A percentile compares a stretch with the other conserved stretches of the same genome.
Evolutionary conservation across 1,284 basidiomycete species (phyloP).

Genomic region (Trichosporon inkin): DNA sequence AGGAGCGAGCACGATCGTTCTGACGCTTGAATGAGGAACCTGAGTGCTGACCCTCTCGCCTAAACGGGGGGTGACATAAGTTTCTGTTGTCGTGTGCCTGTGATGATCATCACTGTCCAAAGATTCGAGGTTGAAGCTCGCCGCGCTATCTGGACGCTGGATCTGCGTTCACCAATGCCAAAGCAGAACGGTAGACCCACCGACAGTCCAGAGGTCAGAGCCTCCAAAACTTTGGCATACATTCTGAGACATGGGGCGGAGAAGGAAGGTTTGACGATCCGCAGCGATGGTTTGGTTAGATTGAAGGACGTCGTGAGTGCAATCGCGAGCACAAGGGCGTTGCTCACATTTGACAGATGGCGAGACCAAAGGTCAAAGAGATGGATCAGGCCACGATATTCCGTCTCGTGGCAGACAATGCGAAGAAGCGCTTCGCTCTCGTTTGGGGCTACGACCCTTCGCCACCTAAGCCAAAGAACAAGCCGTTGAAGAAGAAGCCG

Average conservation of each 20-base stretch:
- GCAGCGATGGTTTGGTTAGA: constrained; percentile 72
- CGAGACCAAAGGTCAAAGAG: constrained; percentile 56
- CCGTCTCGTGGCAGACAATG: constrained; percentile 67
- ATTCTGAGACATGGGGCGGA: constrained; percentile 77
- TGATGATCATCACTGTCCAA: too few species aligned
- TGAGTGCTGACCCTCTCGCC: too few species aligned
- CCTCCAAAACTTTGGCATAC: constrained; percentile 78
- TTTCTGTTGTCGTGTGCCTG: too few species aligned
- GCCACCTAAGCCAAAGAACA: constrained; percentile 36
- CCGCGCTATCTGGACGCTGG: too few species aligned
- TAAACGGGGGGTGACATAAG: background rate
- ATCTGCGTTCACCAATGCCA: background rate
- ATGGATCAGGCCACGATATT: constrained; percentile 61
- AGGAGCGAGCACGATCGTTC: background rate
- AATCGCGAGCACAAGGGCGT: constrained; percentile 9
- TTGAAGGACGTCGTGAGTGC: constrained; percentile 67
- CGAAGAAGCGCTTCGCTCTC: constrained; percentile 73
- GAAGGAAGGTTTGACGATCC: constrained; percentile 67
- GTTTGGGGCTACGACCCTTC: constrained; percentile 57
- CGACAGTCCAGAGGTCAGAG: constrained; percentile 52
- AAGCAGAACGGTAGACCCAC: constrained; percentile 31
- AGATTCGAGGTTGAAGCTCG: too few species aligned
- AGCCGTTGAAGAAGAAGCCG: constrained; percentile 25
- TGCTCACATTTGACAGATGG: constrained; percentile 50
- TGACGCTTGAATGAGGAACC: background rate